Evolutionary conservation across 202 grass and related monocot genomes (phyloP), one percentile per base, ranked within the genome.

Genomic region (Dendrocalamus latiflorus): DNA sequence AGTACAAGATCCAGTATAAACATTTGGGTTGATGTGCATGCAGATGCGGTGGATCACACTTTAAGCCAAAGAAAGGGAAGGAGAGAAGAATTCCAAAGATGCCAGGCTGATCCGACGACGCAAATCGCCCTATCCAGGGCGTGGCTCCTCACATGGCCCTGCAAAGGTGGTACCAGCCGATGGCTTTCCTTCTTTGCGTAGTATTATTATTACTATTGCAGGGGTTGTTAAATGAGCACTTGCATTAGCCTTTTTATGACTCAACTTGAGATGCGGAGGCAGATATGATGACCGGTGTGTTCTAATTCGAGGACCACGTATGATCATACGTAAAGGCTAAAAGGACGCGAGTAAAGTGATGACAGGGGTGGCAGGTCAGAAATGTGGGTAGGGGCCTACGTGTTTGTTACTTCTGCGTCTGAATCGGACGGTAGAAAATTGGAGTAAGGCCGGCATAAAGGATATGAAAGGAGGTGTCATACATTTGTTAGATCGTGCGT

Each of bases 71-170:
- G 42, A 16, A 44, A 77, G 42, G 17, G n/a, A 11, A 3, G 8
- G 7, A 1, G 42, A 44, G 10, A 54, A 22, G 9, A 76, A 57
- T 11, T 21, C 7, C 3, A 39, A 76, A 70, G 44, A 0, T 65
- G 61, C 44, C 16, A 67, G 25, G 42, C 0, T 24, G 75, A 75
- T 68, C 64, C 39, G 72, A 65, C 59, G 71, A 65, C 59, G 71
- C 76, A 71, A 54, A 76, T 80, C 68, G 48, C 73, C 9, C 10
- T 42, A 48, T 50, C 30, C n/a, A 17, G 9, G 76, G 7, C 20
- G 51, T 48, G 8, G 34, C 14, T 20, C 41, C 53, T 75, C 87
- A 81, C 81, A 81, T 89, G 82, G 68, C 68, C 81, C 70, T 89
- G 76, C 43, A 81, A 64, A 80, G 33, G 30, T 28, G 48, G 36